Base-by-base conservation (phyloP, 2,329 filamentous ascomycete genomes). In the Fusarium burgessii region DNA sequence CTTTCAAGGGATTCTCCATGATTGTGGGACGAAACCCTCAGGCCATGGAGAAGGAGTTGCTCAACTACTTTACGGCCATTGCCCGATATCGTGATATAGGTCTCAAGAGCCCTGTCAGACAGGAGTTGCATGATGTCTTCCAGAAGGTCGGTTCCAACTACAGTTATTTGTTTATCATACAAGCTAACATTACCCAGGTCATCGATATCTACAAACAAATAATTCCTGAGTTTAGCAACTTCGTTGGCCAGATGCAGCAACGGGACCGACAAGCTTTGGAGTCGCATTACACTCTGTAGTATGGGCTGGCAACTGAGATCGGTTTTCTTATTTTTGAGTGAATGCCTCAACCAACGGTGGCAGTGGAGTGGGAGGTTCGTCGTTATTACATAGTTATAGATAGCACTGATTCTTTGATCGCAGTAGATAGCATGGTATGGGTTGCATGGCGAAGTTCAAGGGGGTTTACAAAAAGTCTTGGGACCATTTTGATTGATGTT, bases 1-100 rank as follows among this genome's bases (percentile, higher is more conserved):
- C 96, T 0, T 93, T 98, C 80, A 90, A 93, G 76, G 96, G 96
- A 1, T 98, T 99, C 82, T 93, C 93, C 58, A 87, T 92, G 73
- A 88, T 97, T 50, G 92, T 98, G 6, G 88, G 92, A 68, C 89
- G 90, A 77, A 98, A 98, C 77, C 96, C 96, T 1, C 89, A 94
- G 78, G 94, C 94, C 4, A 95, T 99, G 89, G 96, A 98, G 82
- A 91, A 91, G 73, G 92, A 91, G 62, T 85, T 99, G 42, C 85
- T 92, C 38, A 89, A 92, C 61, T 97, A 96, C 82, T 97, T 99
- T 80, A 88, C 86, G 55, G 88, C 93, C 62, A 97, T 98, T 82
- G 93, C 95, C 18, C 86, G 88, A 66, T 97, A 94, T 79, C 89
- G 89, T 63, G 88, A 91, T 71, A 87, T 91, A 68, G 85, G 87